These are phyloP conservation scores for Macadamia integrifolia DNA, from an alignment of 164 flowering plant species.

Conservation along the genomic window DNA sequence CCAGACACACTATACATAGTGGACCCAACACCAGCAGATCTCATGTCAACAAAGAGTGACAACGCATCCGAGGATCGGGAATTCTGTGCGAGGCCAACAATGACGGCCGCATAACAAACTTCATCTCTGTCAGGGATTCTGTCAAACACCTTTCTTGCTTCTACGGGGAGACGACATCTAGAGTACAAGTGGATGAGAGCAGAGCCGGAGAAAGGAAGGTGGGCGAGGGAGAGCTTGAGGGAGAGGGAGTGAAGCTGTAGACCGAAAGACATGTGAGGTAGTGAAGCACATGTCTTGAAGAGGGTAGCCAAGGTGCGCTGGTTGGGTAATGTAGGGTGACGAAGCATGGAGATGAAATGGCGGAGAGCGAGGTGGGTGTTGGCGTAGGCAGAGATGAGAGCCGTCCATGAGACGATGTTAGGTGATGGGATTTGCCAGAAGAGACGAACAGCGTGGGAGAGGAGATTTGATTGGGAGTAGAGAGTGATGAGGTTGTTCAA, in stretches of 20 bases:
- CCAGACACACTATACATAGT: slow-evolving; percentile 53
- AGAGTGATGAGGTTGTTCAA: no score
- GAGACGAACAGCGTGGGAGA: slow-evolving; percentile 10
- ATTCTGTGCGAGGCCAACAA: slow-evolving; percentile 59
- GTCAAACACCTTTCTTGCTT: slow-evolving; percentile 51
- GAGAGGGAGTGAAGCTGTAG: slow-evolving; percentile 47
- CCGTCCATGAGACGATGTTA: slow-evolving; percentile 69
- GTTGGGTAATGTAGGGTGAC: slow-evolving; percentile 58
- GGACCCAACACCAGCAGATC: slow-evolving; percentile 22
- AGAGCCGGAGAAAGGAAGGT: slow-evolving; percentile 41
- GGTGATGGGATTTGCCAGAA: slow-evolving; percentile 50
- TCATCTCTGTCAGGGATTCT: slow-evolving; percentile 48
- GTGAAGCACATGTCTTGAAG: slow-evolving; percentile 55
- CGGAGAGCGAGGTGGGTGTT: slow-evolving; percentile 29
- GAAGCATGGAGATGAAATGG: slow-evolving; percentile 69
- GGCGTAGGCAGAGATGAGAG: slow-evolving; percentile 53
- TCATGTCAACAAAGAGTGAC: slow-evolving; percentile 43
- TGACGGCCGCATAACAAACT: slow-evolving; percentile 46
- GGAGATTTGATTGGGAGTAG: no score
- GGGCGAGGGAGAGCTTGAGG: slow-evolving; percentile 36
- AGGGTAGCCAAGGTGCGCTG: slow-evolving; percentile 55
- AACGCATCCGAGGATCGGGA: slow-evolving; percentile 36
- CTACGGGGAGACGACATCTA: slow-evolving; percentile 22
- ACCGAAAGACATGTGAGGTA: slow-evolving; percentile 33
- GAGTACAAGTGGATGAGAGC: slow-evolving; percentile 44